Evolutionary conservation across 2,329 filamentous ascomycete species (phyloP), one percentile per base, ranked within the genome.

Genomic region (Rosellinia necatrix): DNA sequence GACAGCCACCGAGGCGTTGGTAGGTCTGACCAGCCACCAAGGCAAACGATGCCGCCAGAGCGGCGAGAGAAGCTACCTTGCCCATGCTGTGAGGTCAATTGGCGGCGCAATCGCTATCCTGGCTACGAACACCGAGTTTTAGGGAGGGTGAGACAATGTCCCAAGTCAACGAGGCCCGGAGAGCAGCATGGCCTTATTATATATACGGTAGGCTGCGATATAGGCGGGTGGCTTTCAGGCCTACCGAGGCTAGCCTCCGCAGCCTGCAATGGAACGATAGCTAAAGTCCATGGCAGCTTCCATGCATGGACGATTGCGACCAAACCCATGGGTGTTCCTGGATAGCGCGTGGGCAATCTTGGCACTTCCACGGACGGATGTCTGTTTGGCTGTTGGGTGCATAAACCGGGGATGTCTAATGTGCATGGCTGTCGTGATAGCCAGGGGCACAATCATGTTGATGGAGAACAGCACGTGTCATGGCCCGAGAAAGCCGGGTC

Each of bases 1-100:
- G 82, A 68, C 83, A 86, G 22, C 79, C 79, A 59, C 83, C 83
- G 15, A 86, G 75, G 47, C 83, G 77, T 71, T 82, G 83, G 72
- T 77, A 86, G 27, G 81, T 84, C 75, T 86, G 82, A 27, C 78
- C 82, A 34, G 76, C 75, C 62, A 76, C 79, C 49, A 70, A 68
- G 40, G 76, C 68, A 48, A 76, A 63, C 32, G 70, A 71, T 22
- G 70, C 71, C 48, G 71, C 70, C 63, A 73, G 25, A 4, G 46
- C 21, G 17, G 44, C 57, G 22, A 60, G 57, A 38, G 57, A 57
- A 34, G 53, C 30, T 12, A 50, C 10, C 41, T 41, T 53, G 32
- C 43, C 49, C 53, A 60, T 60, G 27, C 25, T 53, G 17, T 34
- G 25, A 13, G 12, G 21, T 15, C 32, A 13, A 4, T 34, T 49